These are phyloP conservation scores for Phytopythium cucurbitacearum DNA, from an alignment of 352 stramenopile genomes.

Conservation along the genomic window DNA sequence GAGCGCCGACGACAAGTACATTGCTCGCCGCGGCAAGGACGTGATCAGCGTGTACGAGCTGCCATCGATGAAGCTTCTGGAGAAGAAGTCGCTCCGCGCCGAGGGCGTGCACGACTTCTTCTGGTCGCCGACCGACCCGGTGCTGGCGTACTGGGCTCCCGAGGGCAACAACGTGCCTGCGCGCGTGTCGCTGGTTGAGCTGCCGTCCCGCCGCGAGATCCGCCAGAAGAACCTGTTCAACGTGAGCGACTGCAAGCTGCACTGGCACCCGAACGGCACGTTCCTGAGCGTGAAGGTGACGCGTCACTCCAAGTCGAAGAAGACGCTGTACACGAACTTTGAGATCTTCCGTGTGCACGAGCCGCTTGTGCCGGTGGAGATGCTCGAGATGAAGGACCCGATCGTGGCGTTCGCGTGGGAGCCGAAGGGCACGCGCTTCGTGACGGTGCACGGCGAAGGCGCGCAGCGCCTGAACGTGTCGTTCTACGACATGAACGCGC, in stretches of 20 bases:
- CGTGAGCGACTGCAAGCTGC: slow-evolving; percentile 92
- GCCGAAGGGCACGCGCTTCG: slow-evolving; percentile 94
- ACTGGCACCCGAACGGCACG: slow-evolving; percentile 96
- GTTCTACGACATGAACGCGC: slow-evolving; percentile 95
- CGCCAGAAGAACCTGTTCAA: slow-evolving; percentile 99
- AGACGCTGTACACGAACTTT: slow-evolving; percentile 99
- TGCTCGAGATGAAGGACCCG: slow-evolving; percentile 96
- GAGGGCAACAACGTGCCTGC: slow-evolving; percentile 94
- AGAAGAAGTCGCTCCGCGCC: slow-evolving; percentile 95
- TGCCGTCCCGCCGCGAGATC: slow-evolving; percentile 93
- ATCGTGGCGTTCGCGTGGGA: slow-evolving; percentile 97
- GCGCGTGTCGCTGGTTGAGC: slow-evolving; percentile 95
- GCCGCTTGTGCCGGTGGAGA: slow-evolving; percentile 95
- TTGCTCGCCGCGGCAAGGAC: slow-evolving; percentile 93
- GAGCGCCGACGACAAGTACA: slow-evolving; percentile 94
- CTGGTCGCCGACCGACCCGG: slow-evolving; percentile 94
- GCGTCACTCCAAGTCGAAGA: slow-evolving; percentile 92
- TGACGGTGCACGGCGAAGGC: slow-evolving; percentile 94
- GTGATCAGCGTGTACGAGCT: slow-evolving; percentile 94
- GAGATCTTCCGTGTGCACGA: slow-evolving; percentile 97
- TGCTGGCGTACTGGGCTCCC: slow-evolving; percentile 96
- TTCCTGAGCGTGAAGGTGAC: slow-evolving; percentile 91
- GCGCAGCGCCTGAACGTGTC: slow-evolving; percentile 91
- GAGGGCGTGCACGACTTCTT: slow-evolving; percentile 97
- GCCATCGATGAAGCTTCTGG: slow-evolving; percentile 95